These are phyloP conservation scores for Cucurbita maxima DNA, from an alignment of 306 rosid genomes.

Conservation along the genomic window DNA sequence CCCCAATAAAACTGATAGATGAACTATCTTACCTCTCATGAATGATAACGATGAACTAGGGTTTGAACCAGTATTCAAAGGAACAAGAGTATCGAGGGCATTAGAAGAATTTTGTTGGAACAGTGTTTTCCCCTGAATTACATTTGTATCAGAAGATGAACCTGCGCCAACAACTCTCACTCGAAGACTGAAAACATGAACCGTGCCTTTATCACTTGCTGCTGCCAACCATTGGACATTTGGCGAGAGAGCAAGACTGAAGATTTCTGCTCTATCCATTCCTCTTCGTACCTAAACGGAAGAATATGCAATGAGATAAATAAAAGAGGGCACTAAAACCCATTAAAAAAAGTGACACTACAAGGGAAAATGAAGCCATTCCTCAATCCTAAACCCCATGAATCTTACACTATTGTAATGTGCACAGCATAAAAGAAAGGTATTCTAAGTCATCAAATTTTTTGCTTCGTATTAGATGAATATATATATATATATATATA, in stretches of 20 bases:
- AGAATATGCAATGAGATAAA: not conserved
- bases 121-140: slow-evolving; percentile 35
- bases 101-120: slow-evolving; percentile 63
- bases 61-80: slow-evolving; percentile 61
- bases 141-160: slow-evolving; percentile 21
- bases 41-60: slow-evolving; percentile 79
- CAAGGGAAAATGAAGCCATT: not conserved
- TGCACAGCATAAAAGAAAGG: not conserved
- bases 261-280: slow-evolving; percentile 76
- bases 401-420: not conserved
- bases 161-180: slow-evolving; percentile 69
- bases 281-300: slow-evolving; percentile 78
- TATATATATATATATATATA: not conserved
- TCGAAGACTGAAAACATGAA: slow-evolving; percentile 75
- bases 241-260: slow-evolving; percentile 66
- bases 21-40: slow-evolving; percentile 63
- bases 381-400: not conserved
- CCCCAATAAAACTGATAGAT: not conserved
- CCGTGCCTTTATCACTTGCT: slow-evolving; percentile 91
- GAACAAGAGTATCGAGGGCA: slow-evolving; percentile 58
- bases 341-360: slow-evolving; percentile 3
- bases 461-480: not conserved
- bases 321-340: not conserved
- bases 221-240: slow-evolving; percentile 92
- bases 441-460: not conserved